Evolutionary conservation across 352 stramenopile genomes (phyloP).

Genomic region (Pythium rhizo-oryzae): DNA sequence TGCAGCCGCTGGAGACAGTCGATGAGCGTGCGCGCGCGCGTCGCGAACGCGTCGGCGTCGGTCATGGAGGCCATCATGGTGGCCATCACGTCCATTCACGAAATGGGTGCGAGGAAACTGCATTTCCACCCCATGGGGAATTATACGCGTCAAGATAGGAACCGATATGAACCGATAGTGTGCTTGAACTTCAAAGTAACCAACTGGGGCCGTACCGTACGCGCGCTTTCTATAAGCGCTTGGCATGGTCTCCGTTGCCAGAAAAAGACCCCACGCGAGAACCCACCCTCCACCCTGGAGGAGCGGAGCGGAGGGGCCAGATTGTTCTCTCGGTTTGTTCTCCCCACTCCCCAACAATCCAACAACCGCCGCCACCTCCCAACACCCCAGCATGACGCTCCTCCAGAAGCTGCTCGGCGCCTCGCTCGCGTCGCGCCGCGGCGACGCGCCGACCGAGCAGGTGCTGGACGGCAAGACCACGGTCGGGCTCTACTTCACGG

Average conservation of each 20-base stretch:
- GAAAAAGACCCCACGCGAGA: slow-evolving; percentile 1
- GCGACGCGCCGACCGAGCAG: slow-evolving; percentile 49
- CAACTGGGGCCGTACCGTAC: neutral
- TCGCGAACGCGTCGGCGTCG: slow-evolving; percentile 2
- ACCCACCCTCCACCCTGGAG: too few species aligned
- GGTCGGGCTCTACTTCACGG: slow-evolving; percentile 70
- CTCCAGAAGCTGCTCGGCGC: slow-evolving; percentile 59
- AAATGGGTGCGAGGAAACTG: neutral
- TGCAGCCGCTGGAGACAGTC: slow-evolving; percentile 39
- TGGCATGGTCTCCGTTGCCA: neutral
- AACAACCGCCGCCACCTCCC: neutral
- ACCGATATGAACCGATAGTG: neutral
- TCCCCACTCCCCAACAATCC: slow-evolving; percentile 11
- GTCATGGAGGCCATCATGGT: neutral
- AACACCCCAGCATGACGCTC: slow-evolving; percentile 41
- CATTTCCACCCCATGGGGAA: too few species aligned
- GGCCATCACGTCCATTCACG: slow-evolving; percentile 5
- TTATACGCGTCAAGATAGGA: slow-evolving; percentile 1
- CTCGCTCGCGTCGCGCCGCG: slow-evolving; percentile 55
- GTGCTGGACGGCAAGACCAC: slow-evolving; percentile 57
- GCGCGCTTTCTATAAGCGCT: slow-evolving; percentile 13
- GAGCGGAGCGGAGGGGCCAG: too few species aligned
- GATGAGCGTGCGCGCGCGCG: slow-evolving; percentile 38
- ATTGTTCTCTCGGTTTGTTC: slow-evolving; percentile 11
- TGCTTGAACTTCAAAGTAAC: slow-evolving; percentile 17